A percentile compares a stretch with the other conserved stretches of the same genome.
These are phyloP conservation scores for Microcera coccophila DNA, from an alignment of 2,329 filamentous ascomycete genomes.

Conservation along the genomic window DNA sequence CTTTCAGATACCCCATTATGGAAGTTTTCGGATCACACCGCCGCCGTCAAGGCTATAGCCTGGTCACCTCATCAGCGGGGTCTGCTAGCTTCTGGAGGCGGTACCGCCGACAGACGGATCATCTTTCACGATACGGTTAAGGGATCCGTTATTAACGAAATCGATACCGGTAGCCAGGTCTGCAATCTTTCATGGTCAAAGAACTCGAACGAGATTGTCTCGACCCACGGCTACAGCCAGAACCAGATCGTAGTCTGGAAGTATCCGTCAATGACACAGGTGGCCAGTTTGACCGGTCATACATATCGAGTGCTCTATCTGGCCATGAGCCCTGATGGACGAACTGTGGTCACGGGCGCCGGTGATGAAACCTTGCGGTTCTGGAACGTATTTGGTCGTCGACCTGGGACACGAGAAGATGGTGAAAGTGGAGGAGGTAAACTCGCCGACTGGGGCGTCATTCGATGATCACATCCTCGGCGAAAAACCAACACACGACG, in stretches of 20 bases:
- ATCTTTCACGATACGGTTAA: slow-evolving; percentile 96
- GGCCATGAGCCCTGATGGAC: slow-evolving; percentile 94
- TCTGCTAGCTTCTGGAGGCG: slow-evolving; percentile 89
- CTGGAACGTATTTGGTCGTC: slow-evolving; percentile 92
- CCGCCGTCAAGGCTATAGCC: slow-evolving; percentile 94
- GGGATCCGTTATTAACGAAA: slow-evolving; percentile 75
- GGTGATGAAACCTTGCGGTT: slow-evolving; percentile 95
- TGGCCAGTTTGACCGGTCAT: slow-evolving; percentile 90
- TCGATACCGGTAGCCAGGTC: slow-evolving; percentile 97
- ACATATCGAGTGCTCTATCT: slow-evolving; percentile 95
- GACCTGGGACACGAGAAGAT: slow-evolving; percentile 67
- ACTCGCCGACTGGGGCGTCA: slow-evolving; percentile 78
- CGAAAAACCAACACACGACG: not conserved
- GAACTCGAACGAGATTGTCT: slow-evolving; percentile 96
- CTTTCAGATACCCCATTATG: slow-evolving; percentile 86
- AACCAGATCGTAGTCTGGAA: slow-evolving; percentile 99
- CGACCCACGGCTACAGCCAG: slow-evolving; percentile 94
- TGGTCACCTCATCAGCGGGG: slow-evolving; percentile 97
- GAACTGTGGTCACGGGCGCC: slow-evolving; percentile 90
- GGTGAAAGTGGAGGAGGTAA: slow-evolving; percentile 58
- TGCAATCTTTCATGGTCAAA: slow-evolving; percentile 97
- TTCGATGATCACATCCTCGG: slow-evolving; percentile 57
- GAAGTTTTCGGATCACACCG: slow-evolving; percentile 92
- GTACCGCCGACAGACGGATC: slow-evolving; percentile 91
- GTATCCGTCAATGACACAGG: slow-evolving; percentile 96